These are phyloP conservation scores for Pisolithus orientalis DNA, from an alignment of 768 basidiomycete genomes.

Conservation along the genomic window DNA sequence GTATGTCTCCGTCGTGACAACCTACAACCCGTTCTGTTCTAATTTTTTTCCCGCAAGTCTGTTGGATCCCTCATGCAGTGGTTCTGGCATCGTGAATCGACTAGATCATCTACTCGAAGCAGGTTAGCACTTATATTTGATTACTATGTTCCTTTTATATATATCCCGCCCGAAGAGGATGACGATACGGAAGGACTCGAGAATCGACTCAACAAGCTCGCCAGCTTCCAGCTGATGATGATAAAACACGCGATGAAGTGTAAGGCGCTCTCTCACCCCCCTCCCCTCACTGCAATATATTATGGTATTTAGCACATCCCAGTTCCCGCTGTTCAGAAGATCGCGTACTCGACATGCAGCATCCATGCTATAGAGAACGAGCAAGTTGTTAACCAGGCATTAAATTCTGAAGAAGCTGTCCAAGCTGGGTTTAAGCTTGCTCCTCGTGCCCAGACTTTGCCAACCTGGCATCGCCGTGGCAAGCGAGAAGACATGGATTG, in stretches of 20 bases:
- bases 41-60: slow-evolving; percentile 42
- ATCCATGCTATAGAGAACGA: slow-evolving; percentile 91
- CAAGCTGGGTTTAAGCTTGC: slow-evolving; percentile 63
- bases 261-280: slow-evolving; percentile 29
- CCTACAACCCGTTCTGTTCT: slow-evolving; percentile 1
- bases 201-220: slow-evolving; percentile 76
- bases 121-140: slow-evolving; percentile 37
- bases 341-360: slow-evolving; percentile 99
- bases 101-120: slow-evolving; percentile 76
- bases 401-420: slow-evolving; percentile 65
- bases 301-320: background rate
- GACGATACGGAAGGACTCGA: slow-evolving; percentile 53
- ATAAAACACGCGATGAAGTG: slow-evolving; percentile 95
- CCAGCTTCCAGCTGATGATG: slow-evolving; percentile 85
- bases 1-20: slow-evolving; percentile 38
- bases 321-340: slow-evolving; percentile 74
- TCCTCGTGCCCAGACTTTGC: slow-evolving; percentile 57
- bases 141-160: slow-evolving; percentile 2
- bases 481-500: slow-evolving; percentile 54
- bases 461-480: slow-evolving; percentile 81
- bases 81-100: slow-evolving; percentile 88
- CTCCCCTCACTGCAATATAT: background rate
- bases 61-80: slow-evolving; percentile 94
- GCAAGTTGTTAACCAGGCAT: slow-evolving; percentile 71
- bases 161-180: slow-evolving; percentile 33